Evolutionary conservation across 345 rosid species (phyloP), one percentile per base, ranked within the genome.

Genomic region (Eucalyptus melliodora): DNA sequence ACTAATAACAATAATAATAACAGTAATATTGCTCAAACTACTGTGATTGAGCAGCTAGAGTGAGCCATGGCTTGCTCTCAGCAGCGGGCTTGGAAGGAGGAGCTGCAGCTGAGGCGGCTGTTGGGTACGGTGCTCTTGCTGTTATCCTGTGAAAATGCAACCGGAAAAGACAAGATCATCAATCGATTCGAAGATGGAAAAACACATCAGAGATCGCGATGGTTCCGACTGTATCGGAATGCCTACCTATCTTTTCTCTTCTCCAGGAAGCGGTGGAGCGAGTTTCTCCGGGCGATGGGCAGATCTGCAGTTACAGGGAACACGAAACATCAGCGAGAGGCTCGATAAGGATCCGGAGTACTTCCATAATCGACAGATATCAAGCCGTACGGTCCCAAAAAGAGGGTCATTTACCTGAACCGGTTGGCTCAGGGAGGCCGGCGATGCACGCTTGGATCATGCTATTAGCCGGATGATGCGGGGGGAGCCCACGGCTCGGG

Each of bases 221-320:
- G 13, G 86, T 8, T 24, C 24, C 16, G 30, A n/a, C 10, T 7
- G 44, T 90, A 50, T 83, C 88, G 53, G 55, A 47, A 82, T 89
- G 89, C 94, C 67, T 96, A 97, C 99, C 98, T 95, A 51, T 97
- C 98, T 92, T 97, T 97, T 89, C 99, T 95, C 96, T 96, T 97
- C 92, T 94, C 98, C 87, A 97, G 56, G 95, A 97, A 97, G 87
- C 99, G 94, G 90, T 96, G 99, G 27, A 97, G 99, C 45, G 99
- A 97, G 88, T 97, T 98, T 92, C 96, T 93, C 95, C 98, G 93
- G n/a, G 98, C 98, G 85, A 97, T 95, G 59, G 99, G 99, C 34
- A 97, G 93, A 92, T 95, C 99, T 96, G 95, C 86, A 91, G 80
- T 87, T 49, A 27, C n/a, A 34, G 82, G 50, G 65, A 34, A 34